Percentiles rank a stretch among this genome's conserved stretches.
Conservation (phyloP, 192 early-diverging fungal genomes). For the Umbelopsis isabellina region DNA sequence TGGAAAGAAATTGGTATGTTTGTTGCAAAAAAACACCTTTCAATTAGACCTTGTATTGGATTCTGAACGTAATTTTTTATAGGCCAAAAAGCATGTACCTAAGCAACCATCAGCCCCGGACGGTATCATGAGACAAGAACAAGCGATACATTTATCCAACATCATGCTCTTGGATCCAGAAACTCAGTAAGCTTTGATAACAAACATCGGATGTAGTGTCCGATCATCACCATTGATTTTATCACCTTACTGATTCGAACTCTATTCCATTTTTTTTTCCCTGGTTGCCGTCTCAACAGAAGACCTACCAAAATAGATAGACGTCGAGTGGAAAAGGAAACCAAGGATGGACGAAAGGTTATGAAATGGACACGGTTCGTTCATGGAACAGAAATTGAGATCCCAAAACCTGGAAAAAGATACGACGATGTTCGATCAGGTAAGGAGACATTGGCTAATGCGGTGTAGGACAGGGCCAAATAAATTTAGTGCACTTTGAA, state of each 20-base stretch:
- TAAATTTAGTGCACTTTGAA: background rate
- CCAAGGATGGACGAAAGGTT: constrained; percentile 28
- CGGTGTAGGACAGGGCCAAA: background rate
- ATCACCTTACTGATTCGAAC: too few species aligned
- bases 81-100: constrained; percentile 47
- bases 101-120: constrained; percentile 41
- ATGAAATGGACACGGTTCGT: constrained; percentile 44
- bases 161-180: constrained; percentile 50
- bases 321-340: constrained; percentile 30
- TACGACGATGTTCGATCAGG: constrained; percentile 37
- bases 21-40: too few species aligned
- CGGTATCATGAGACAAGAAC: constrained; percentile 39
- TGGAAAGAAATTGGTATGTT: constrained; percentile 40
- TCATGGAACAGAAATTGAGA: constrained; percentile 40
- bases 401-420: constrained; percentile 38
- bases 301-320: constrained; percentile 35
- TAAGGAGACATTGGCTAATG: constrained; percentile 1
- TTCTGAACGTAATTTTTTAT: background rate
- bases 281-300: background rate
- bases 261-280: constrained; percentile 2
- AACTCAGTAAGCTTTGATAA: constrained; percentile 39
- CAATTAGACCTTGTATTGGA: background rate
- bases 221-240: background rate
- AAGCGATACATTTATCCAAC: constrained; percentile 52
- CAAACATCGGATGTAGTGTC: too few species aligned